phyloP scores from a whole-genome alignment of 805 yeast species.

The Cyberlindnera mycetangii region DNA sequence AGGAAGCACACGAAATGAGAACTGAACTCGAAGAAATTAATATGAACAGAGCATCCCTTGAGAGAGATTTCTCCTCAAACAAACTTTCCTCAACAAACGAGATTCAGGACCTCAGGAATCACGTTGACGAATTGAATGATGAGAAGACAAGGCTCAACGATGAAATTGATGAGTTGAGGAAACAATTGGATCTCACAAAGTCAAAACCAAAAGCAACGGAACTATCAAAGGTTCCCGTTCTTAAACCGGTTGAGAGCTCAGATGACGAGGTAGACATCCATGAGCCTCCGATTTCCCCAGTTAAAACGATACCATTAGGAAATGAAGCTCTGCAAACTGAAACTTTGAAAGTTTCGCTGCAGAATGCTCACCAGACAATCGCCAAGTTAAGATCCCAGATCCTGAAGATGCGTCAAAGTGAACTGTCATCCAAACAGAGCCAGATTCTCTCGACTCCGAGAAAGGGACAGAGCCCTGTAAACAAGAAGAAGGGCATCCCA shows the following conservation, averaged over 20 bases:
- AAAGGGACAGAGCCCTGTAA: conserved; percentile 18
- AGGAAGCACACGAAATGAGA: conserved; percentile 35
- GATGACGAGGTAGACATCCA: conserved; percentile 37
- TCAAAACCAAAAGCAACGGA: conserved; percentile 17
- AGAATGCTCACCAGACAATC: conserved; percentile 61
- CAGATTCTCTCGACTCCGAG: conserved; percentile 6
- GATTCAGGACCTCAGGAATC: conserved; percentile 44
- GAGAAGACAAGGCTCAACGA: conserved; percentile 60
- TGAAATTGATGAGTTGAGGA: conserved; percentile 31
- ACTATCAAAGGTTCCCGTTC: conserved; percentile 19
- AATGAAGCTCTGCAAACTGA: conserved; percentile 57
- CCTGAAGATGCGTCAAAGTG: conserved; percentile 26
- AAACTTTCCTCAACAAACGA: conserved; percentile 39
- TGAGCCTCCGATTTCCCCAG: conserved; percentile 36
- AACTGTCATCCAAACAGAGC: conserved; percentile 18
- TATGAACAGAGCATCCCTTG: conserved; percentile 38
- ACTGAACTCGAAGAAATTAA: conserved; percentile 48
- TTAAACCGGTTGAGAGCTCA: conserved; percentile 26
- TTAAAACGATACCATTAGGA: conserved; percentile 36
- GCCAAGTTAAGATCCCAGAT: conserved; percentile 49
- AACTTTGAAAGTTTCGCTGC: conserved; percentile 60
- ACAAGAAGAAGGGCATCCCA: conserved; percentile 14
- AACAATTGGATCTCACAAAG: conserved; percentile 19
- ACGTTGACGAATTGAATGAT: conserved; percentile 60
- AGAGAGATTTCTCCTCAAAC: conserved; percentile 36